Evolutionary conservation across 2,329 filamentous ascomycete species (phyloP), one percentile per base, ranked within the genome.

Genomic region (Talaromyces pinophilus): DNA sequence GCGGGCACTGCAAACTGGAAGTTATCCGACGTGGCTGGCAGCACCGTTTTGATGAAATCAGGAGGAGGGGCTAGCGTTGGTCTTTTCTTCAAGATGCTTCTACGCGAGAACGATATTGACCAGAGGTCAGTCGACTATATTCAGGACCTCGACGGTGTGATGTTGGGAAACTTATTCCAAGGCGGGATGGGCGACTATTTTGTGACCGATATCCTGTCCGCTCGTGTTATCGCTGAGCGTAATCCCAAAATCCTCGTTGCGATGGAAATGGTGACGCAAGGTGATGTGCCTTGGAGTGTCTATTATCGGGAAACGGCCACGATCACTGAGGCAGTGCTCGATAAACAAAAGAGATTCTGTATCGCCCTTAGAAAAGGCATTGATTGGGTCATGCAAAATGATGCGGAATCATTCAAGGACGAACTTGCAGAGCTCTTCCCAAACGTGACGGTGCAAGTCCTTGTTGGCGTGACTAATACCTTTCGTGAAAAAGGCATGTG

Each of bases 101-200:
- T 64, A 42, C 63, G 63, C 30, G 63, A 64, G 13, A 64, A 64
- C 35, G 17, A 11, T 2, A 30, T 64, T 17, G 63, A 64, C 30
- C 17, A 28, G 42, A 59, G 22, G 15, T 59, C 52, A 1, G 54
- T 64, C 5, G 52, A 64, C 42, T 64, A 64, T 19, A 42, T 64
- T 13, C 63, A 64, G 15, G 63, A 64, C n/a, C 48, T 64, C 2
- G 63, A 64, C 5, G 63, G 63, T 8, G 54, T 59, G 2, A 64
- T 64, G 63, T 8, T 64, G 6, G 63, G 63, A 2, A 42, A 64
- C 33, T 28, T 64, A 19, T 64, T 64, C 30, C 42, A 59, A 28
- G 63, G 63, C 8, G 63, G 63, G 0, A 64, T 64, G 63, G 63
- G 63, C 19, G 63, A 64, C 22, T 64, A 64, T 10, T 64, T 64